Evolutionary conservation across 495 filamentous ascomycete genomes (phyloP), one percentile per base, ranked within the genome.

Genomic region (Penicillium diatomitis): DNA sequence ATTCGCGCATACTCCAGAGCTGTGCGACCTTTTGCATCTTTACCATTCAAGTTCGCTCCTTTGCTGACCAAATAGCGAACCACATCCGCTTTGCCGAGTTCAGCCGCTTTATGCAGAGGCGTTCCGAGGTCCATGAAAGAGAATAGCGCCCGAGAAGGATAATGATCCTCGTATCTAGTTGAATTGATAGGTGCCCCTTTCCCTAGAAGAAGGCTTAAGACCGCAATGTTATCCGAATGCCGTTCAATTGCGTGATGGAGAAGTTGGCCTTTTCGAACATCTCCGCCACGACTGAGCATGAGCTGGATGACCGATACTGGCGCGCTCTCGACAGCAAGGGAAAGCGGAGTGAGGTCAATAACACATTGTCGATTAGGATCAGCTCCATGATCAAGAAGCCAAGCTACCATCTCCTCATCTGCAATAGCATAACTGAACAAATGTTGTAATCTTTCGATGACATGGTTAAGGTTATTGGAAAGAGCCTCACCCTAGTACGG

Each of bases 371-470:
- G 49, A 51, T 61, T 61, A 6, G 54, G 49, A 47, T 61, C 44
- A 38, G 54, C 54, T 45, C 52, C 52, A 47, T 55, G 49, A 38
- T 57, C 44, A 41, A 61, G 58, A 30, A 61, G 54, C 58, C 49
- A 61, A 49, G 46, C 41, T 49, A 32, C 20, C 47, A 61, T 57
- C 4, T 61, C 58, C 33, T 55, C 40, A 46, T 57, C 52, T 32
- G 10, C 8, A 48, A 57, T 33, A 33, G 51, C 51, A 53, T 52
- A 41, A 7, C 53, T 60, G 28, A 32, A 41, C 31, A 28, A 49
- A 55, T 48, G 36, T 44, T 50, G 37, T 8, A 9, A 44, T 40
- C 4, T 10, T 39, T 34, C 48, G 32, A 34, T 34, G 8, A 35
- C 1, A 35, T 34, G 9, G 11, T 20, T 6, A 4, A 8, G 32